phyloP scores from a whole-genome alignment of 176 grass and related monocot species.

The sorghum (Sorghum bicolor) region Sorghum_bicolor_NCBIv3 NC_012872.2:52639501-52640000 shows the following conservation, averaged over 20 bases:
- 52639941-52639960: constrained; percentile 5
- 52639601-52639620: constrained; percentile 72
- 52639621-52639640: constrained; percentile 66
- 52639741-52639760: not conserved
- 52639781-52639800: constrained; percentile 22
- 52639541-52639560: constrained; percentile 70
- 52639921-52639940: constrained; percentile 5
- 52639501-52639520: constrained; percentile 47
- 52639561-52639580: constrained; percentile 80
- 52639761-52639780: constrained; percentile 37
- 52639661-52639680: constrained; percentile 76
- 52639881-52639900: constrained; percentile 5
- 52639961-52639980: not conserved
- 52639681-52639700: constrained; percentile 27
- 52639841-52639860: not conserved
- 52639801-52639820: constrained; percentile 17
- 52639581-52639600: constrained; percentile 77
- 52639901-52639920: not conserved
- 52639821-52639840: constrained; percentile 31
- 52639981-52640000: constrained; percentile 1
- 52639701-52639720: constrained; percentile 15
- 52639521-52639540: constrained; percentile 44
- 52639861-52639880: constrained; percentile 4
- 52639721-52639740: constrained; percentile 31
- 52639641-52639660: constrained; percentile 74